phyloP scores from a whole-genome alignment of 139 green algal species.

The Bryopsis sp. region DNA sequence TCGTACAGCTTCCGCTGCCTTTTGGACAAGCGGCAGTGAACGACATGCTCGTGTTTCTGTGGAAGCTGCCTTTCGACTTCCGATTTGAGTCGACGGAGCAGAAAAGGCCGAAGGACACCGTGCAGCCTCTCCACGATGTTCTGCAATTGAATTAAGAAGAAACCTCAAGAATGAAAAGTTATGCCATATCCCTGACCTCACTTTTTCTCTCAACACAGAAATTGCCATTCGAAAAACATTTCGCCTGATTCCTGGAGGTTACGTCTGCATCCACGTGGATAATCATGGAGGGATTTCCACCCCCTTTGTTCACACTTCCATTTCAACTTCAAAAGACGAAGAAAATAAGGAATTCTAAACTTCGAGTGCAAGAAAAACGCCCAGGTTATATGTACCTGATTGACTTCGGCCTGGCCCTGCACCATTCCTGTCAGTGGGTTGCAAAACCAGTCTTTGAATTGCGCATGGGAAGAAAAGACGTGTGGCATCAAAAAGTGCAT shows the following conservation, averaged over 20 bases:
- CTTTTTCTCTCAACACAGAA: too few relatives aligned
- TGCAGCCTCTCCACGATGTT: conserved; percentile 88
- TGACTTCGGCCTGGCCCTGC: conserved; percentile 64
- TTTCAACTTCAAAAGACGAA: too few relatives aligned
- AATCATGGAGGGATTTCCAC: too few relatives aligned
- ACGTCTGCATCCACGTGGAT: too few relatives aligned
- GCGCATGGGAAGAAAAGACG: conserved; percentile 71
- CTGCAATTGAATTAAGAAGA: too few relatives aligned
- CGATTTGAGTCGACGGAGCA: conserved; percentile 71
- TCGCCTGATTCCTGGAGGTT: too few relatives aligned
- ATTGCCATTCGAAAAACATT: too few relatives aligned
- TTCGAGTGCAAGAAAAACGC: too few relatives aligned
- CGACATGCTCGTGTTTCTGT: conserved; percentile 89
- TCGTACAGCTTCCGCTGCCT: conserved; percentile 89
- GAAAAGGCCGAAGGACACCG: conserved; percentile 89
- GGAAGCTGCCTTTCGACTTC: conserved; percentile 65
- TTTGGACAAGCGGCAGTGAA: conserved; percentile 65
- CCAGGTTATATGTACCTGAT: conserved; percentile 51
- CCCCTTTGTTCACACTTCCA: too few relatives aligned
- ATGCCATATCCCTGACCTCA: too few relatives aligned
- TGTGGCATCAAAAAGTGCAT: conserved; percentile 99
- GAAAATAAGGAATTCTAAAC: too few relatives aligned
- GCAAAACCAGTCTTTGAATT: conserved; percentile 98
- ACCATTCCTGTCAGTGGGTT: conserved; percentile 86
- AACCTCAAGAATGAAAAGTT: too few relatives aligned